Evolutionary conservation across 257 asterid genomes (phyloP).

Genomic region (Datura wrightii): DNA sequence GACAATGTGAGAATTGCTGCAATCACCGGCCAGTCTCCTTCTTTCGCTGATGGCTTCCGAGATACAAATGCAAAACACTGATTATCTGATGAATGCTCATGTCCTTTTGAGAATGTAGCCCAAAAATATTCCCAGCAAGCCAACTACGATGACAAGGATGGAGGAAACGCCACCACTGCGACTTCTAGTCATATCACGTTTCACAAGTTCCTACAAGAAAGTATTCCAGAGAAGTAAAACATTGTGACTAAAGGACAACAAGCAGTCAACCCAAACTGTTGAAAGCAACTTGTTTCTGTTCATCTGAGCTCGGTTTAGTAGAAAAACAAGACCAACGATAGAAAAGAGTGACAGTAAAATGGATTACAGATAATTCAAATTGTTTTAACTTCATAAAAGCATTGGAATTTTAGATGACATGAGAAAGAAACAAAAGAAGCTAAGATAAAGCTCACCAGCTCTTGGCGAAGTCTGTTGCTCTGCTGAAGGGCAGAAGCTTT

Average conservation of each 20-base stretch:
- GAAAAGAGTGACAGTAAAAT: neutral
- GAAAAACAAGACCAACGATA: conserved; percentile 8
- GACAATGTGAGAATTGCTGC: conserved; percentile 15
- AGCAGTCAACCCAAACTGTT: conserved; percentile 30
- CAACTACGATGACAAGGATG: conserved; percentile 48
- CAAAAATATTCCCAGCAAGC: conserved; percentile 55
- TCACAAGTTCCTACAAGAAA: conserved; percentile 50
- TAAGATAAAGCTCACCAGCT: conserved; percentile 51
- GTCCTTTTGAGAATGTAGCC: conserved; percentile 60
- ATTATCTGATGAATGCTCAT: conserved; percentile 34
- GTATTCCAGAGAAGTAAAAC: neutral
- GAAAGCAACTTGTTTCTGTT: neutral
- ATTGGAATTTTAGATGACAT: neutral
- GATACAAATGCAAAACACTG: neutral
- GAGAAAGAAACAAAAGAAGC: neutral
- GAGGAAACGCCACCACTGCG: conserved; percentile 53
- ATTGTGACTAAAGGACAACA: neutral
- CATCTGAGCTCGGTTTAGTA: neutral
- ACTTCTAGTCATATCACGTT: conserved; percentile 49
- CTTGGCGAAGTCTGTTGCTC: conserved; percentile 66
- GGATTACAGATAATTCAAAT: neutral
- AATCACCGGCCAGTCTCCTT: neutral
- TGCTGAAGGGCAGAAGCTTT: conserved; percentile 66
- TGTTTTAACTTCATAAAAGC: neutral
- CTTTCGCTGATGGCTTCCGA: neutral